A percentile compares a stretch with the other conserved stretches of the same genome.
These are phyloP conservation scores for Xylaria sp. DNA, from an alignment of 2,329 filamentous ascomycete genomes.

Conservation along the genomic window DNA sequence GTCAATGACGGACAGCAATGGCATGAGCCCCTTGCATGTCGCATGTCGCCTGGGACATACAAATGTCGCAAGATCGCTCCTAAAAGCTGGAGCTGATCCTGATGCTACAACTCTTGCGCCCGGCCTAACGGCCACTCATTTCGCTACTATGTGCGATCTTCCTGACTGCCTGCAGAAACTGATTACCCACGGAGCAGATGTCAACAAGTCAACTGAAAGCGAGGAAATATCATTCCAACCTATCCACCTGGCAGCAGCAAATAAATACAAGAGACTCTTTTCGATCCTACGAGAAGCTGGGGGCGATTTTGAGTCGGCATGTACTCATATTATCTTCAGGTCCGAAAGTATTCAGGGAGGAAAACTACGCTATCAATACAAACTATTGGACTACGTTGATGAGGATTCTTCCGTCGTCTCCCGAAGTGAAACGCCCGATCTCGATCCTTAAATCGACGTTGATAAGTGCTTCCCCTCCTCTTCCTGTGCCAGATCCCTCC, in stretches of 20 bases:
- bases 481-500: neutral
- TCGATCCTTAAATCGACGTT: neutral
- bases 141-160: constrained; percentile 9
- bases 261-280: neutral
- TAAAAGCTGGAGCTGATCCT: constrained; percentile 19
- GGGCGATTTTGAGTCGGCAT: constrained; percentile 2
- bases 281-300: constrained; percentile 5
- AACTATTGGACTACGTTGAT: neutral
- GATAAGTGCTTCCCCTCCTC: neutral
- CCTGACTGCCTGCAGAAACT: constrained; percentile 9
- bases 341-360: neutral
- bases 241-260: constrained; percentile 24
- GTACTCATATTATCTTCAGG: constrained; percentile 17
- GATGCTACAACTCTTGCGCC: constrained; percentile 7
- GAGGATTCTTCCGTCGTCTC: neutral
- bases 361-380: neutral
- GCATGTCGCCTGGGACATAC: constrained; percentile 24
- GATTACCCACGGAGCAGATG: constrained; percentile 6
- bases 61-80: constrained; percentile 3
- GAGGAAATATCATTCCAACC: constrained; percentile 20
- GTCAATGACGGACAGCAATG: constrained; percentile 1
- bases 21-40: constrained; percentile 22
- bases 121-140: constrained; percentile 22
- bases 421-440: neutral
- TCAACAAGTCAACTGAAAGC: constrained; percentile 13